Evolutionary conservation across 176 grass and related monocot species (phyloP).

Genomic region (Otatea glauca): DNA sequence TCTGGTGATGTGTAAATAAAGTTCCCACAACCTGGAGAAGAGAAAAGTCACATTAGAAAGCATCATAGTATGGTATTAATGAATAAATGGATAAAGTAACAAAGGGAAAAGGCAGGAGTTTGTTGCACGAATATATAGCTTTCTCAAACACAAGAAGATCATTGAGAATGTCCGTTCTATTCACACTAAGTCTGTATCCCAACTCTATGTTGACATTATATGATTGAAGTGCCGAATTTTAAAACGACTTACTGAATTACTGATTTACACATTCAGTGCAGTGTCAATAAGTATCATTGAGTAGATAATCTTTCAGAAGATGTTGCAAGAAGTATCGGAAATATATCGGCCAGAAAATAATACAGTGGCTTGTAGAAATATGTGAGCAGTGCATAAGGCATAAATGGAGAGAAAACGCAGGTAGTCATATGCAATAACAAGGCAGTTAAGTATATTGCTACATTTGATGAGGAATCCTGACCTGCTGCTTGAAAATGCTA

Average conservation of each 20-base stretch:
- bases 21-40: conserved; percentile 81
- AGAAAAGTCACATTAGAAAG: not conserved
- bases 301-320: not conserved
- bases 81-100: not conserved
- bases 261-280: not conserved
- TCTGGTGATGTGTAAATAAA: conserved; percentile 95
- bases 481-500: conserved; percentile 99
- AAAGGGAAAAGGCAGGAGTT: not conserved
- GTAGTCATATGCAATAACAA: not conserved
- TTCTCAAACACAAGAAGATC: not conserved
- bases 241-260: not conserved
- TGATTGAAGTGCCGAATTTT: too few species aligned
- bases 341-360: not conserved
- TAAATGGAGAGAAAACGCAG: not conserved
- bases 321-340: not conserved
- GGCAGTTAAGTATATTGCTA: not conserved
- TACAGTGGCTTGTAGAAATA: not conserved
- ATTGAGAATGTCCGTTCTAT: not conserved
- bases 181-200: too few species aligned
- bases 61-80: not conserved
- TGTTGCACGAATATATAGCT: not conserved
- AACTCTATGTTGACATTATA: too few species aligned
- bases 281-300: not conserved
- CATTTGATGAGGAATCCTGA: conserved; percentile 35
- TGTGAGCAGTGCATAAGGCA: not conserved